phyloP scores from a whole-genome alignment of 495 filamentous ascomycete genomes.

The Margaritispora aquatica region DNA sequence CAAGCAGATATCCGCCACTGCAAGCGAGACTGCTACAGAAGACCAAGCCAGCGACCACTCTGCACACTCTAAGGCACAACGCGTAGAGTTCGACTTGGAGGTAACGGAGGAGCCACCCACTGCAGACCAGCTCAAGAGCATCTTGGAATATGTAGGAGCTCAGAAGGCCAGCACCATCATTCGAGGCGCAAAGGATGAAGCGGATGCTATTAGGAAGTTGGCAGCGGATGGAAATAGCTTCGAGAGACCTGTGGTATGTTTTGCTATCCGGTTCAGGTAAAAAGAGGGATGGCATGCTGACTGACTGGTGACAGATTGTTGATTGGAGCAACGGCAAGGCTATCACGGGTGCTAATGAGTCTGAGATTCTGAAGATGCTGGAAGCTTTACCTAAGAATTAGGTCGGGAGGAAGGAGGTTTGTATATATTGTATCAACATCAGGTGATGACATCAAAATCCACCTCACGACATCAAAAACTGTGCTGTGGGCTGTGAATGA shows the following conservation, averaged over 20 bases:
- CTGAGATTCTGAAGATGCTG: constrained; percentile 77
- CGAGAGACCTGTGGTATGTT: constrained; percentile 63
- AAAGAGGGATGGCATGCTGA: neutral
- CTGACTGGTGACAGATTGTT: constrained; percentile 51
- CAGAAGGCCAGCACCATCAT: constrained; percentile 54
- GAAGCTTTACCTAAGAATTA: constrained; percentile 44
- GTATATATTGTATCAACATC: neutral
- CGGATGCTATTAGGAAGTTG: constrained; percentile 73
- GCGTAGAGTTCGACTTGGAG: constrained; percentile 74
- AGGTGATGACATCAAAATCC: neutral
- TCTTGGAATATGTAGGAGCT: constrained; percentile 74
- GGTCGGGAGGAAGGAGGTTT: neutral
- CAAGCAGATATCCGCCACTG: constrained; percentile 63
- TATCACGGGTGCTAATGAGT: constrained; percentile 68
- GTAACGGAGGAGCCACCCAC: constrained; percentile 79
- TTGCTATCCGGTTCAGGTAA: neutral
- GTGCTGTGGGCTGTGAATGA: no score
- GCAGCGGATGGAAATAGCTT: constrained; percentile 54
- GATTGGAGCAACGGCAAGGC: constrained; percentile 92
- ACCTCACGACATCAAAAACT: no score
- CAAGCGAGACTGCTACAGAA: constrained; percentile 50
- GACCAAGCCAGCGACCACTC: constrained; percentile 60
- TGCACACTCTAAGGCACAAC: constrained; percentile 39
- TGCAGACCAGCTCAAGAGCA: constrained; percentile 73
- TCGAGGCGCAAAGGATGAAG: constrained; percentile 59